Percentiles rank a stretch among this genome's conserved stretches.
phyloP scores from a whole-genome alignment of 108 stramenopile genomes.

The Seminavis robusta region DNA sequence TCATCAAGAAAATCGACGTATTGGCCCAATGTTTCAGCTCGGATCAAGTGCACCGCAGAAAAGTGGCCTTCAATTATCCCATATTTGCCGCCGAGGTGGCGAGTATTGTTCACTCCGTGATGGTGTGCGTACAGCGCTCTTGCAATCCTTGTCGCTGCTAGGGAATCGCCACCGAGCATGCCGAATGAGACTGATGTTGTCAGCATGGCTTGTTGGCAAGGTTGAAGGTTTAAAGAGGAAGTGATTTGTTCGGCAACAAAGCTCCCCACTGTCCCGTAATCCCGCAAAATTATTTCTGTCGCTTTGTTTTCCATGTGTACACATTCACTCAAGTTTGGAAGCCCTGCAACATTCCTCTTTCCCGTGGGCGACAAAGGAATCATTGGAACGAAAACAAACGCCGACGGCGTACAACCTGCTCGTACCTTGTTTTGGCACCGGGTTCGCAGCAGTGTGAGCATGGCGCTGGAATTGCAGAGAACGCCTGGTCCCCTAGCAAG shows the following conservation, averaged over 20 bases:
- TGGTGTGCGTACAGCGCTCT: constrained; percentile 73
- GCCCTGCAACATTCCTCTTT: constrained; percentile 47
- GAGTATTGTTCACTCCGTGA: constrained; percentile 53
- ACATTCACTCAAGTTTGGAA: constrained; percentile 31
- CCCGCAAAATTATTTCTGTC: constrained; percentile 1
- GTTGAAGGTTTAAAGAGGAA: constrained; percentile 71
- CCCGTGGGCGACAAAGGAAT: constrained; percentile 81
- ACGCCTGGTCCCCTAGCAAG: constrained; percentile 25
- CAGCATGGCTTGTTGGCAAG: constrained; percentile 49
- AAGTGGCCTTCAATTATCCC: constrained; percentile 65
- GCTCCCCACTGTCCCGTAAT: constrained; percentile 47
- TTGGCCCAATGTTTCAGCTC: constrained; percentile 49
- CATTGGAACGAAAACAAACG: constrained; percentile 55
- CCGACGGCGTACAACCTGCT: constrained; percentile 59
- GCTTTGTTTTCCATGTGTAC: background rate
- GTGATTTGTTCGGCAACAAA: constrained; percentile 50
- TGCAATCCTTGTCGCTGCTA: constrained; percentile 71
- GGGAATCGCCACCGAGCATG: constrained; percentile 78
- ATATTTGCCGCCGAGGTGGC: constrained; percentile 65
- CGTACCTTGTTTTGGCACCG: constrained; percentile 40
- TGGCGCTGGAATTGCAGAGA: constrained; percentile 46
- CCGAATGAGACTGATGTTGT: constrained; percentile 63
- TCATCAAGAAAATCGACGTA: constrained; percentile 71
- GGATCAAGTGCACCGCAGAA: constrained; percentile 48
- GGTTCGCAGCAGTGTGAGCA: constrained; percentile 46